Evolutionary conservation across 2,329 filamentous ascomycete genomes (phyloP), one percentile per base, ranked within the genome.

Genomic region (Akanthomyces dipterigenus): DNA sequence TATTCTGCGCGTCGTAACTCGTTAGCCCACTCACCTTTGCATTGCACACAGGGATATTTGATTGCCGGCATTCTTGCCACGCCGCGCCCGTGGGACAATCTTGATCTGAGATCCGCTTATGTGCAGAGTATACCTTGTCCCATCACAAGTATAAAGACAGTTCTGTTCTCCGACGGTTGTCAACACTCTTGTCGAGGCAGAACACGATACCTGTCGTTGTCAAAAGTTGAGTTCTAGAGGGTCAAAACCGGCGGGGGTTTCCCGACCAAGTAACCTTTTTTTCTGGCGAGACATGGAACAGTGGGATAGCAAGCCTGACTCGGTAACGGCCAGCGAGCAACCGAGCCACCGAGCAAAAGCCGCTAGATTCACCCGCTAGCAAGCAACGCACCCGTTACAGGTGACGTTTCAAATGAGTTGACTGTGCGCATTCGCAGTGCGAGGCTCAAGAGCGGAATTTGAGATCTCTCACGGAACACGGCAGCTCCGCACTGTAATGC

Each of bases 41-140:
- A 68, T 63, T 67, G 64, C 45, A 63, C 46, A 58, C 66, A 68
- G 14, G 66, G 67, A 31, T 62, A 64, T 53, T 65, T 67, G 48
- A 62, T 61, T n/a, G 65, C 63, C 55, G 66, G 65, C 66, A 68
- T 68, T 55, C 24, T 55, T 31, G 28, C 42, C 28, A 20, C 36
- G n/a, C 36, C 4, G 31, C 36, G 22, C n/a, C 36, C 22, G 36
- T 12, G 49, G 48, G n/a, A 38, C 40, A 20, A 36, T 26, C 0
- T 46, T 34, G 18, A n/a, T 55, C n/a, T 12, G 4, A 31, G 20
- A 18, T 43, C 48, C 20, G 28, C 57, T 60, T 49, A 36, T 60
- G 18, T 16, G 31, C 16, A 3, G 16, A 18, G 22, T 28, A 31
- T 16, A 3, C 5, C 16, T 16, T 14, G 28, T n/a, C 48, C 26